phyloP scores from a whole-genome alignment of 2,329 filamentous ascomycete species.

The Macrophomina pseudophaseolina region DNA sequence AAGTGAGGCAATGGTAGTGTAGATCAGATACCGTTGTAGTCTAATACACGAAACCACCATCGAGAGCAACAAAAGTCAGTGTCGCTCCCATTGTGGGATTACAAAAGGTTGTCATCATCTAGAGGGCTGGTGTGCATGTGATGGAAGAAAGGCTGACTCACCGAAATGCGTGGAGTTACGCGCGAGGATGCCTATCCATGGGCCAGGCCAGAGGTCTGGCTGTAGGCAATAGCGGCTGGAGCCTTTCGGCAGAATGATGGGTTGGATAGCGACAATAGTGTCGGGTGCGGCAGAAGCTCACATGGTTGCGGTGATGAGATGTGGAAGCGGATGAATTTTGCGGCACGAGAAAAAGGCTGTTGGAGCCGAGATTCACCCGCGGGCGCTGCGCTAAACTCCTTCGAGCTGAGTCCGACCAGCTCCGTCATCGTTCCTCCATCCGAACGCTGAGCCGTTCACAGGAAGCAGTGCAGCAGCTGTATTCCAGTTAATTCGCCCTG shows the following conservation, averaged over 20 bases:
- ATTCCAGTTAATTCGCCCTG: neutral
- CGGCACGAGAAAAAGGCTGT: conserved; percentile 19
- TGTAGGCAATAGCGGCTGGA: neutral
- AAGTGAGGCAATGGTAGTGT: neutral
- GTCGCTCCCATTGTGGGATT: conserved; percentile 28
- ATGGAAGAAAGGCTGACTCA: conserved; percentile 22
- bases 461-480: neutral
- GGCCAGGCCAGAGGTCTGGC: neutral
- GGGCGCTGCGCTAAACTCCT: conserved; percentile 2
- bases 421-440: conserved; percentile 2
- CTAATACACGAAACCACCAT: conserved; percentile 41
- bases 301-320: conserved; percentile 21
- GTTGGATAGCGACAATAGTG: conserved; percentile 4
- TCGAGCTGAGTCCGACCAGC: neutral
- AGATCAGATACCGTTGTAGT: conserved; percentile 49
- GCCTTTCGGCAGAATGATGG: neutral
- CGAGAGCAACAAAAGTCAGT: conserved; percentile 36
- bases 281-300: conserved; percentile 12
- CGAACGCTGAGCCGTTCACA: neutral
- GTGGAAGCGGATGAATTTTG: conserved; percentile 15
- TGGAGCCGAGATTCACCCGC: conserved; percentile 1
- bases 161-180: conserved; percentile 4
- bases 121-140: neutral
- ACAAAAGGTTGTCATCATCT: conserved; percentile 29
- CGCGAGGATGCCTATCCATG: neutral